Base-by-base conservation (phyloP, 2,329 filamentous ascomycete genomes). In the Exophiala sideris region DNA sequence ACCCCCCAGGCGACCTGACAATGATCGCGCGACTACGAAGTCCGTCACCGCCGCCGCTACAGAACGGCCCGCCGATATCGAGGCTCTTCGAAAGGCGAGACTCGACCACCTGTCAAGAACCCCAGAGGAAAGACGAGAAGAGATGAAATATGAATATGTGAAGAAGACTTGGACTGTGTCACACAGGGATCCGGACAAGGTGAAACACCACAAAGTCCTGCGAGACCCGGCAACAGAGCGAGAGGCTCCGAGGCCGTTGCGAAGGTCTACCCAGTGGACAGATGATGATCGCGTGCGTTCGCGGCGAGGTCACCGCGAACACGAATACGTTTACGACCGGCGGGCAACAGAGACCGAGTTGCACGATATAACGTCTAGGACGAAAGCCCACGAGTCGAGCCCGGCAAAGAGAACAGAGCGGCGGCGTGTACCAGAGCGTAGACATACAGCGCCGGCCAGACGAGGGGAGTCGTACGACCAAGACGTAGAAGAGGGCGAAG, bases 131-230 rank as follows among this genome's bases (percentile, higher is more conserved):
- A 50, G 56, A 32, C 42, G 50, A 32, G 57, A 57, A 50, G 58
- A 60, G 21, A 65, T 62, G 58, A 63, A 58, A 36, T 63, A 61
- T 52, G 64, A 60, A 56, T 61, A 63, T 33, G 48, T 52, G 34
- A 57, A 57, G 50, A 48, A 48, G 14, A 48, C 52, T 5, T 52
- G 34, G 40, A 50, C 54, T 40, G 52, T 50, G 36, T 51, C 54
- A 36, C 52, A 50, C 11, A 47, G n/a, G 34, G 54, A 32, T 12
- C 45, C 35, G 20, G 48, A 54, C 10, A 57, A 53, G 16, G 50
- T 49, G 34, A 51, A 18, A 32, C 48, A 41, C 33, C 55, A 33
- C 18, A 50, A 24, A 45, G 24, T 38, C 38, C 45, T 47, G 12
- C 45, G 36, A 10, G 48, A 51, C n/a, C 48, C 21, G 32, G 32